Conservation (phyloP, 2,329 filamentous ascomycete genomes). For the Ophiostoma ulmi region DNA sequence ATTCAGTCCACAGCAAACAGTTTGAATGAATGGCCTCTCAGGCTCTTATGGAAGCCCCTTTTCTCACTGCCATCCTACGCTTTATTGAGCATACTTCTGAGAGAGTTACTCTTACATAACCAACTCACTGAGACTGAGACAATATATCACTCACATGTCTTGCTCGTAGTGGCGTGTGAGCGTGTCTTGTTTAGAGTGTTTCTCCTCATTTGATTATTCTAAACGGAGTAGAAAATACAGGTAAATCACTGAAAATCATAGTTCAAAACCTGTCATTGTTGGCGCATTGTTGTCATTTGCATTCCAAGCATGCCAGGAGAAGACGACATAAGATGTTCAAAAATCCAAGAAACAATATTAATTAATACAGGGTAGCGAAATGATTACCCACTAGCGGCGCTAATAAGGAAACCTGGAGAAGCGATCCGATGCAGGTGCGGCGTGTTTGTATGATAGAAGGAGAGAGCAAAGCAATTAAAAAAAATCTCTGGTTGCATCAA, state of each 20-base stretch:
- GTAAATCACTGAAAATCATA: not conserved
- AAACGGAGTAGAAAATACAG: not conserved
- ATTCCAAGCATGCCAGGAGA: not conserved
- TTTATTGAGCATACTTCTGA: not conserved
- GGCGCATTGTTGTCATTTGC: not conserved
- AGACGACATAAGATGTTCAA: not conserved
- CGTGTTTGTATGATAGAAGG: not conserved
- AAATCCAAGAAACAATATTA: not conserved
- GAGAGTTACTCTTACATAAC: not conserved
- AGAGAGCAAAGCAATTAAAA: not conserved
- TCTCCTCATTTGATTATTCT: too few species aligned
- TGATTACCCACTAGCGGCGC: constrained; percentile 7
- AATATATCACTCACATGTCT: not conserved
- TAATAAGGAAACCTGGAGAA: not conserved
- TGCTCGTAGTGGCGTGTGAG: not conserved
- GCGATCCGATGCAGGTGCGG: not conserved
- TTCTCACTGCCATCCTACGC: too few species aligned
- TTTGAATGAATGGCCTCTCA: too few species aligned
- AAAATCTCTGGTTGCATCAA: not conserved
- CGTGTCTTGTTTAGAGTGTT: too few species aligned
- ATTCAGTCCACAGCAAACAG: too few species aligned
- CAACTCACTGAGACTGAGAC: not conserved
- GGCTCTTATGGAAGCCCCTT: too few species aligned
- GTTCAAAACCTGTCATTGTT: not conserved
- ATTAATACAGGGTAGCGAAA: not conserved